Evolutionary conservation across 108 stramenopile genomes (phyloP), one percentile per base, ranked within the genome.

Genomic region (Nannochloropsis gaditana): DNA sequence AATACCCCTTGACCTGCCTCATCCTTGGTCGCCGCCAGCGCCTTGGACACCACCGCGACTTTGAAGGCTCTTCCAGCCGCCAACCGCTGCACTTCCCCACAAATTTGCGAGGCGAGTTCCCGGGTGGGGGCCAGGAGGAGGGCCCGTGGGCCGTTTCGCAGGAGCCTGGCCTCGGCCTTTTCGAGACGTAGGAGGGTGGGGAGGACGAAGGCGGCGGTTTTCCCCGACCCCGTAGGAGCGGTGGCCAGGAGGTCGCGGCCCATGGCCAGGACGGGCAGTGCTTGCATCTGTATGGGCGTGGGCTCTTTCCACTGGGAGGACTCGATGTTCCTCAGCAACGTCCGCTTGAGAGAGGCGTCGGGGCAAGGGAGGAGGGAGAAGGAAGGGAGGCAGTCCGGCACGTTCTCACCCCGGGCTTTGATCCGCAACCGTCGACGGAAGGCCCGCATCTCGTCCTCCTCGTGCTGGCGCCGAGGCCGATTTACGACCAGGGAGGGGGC

Each of bases 111-210:
- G 91, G 86, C 90, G 41, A 92, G 91, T 86, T 93, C 99, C 41
- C 97, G 94, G 1, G 99, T 99, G n/a, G 99, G 99, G 31, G 97
- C 97, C 82, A 98, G 91, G 45, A 98, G 92, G 42, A 98, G 86
- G 79, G 95, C 91, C 19, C 86, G 88, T 11, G 86, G 44, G 21
- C 89, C 90, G 11, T 15, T 41, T 45, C 84, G 15, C 41, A 19
- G 17, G 11, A 9, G n/a, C 31, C 44, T 6, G n/a, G 84, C 83
- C 9, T 11, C 81, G 44, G 73, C 47, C 85, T 82, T 80, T 82
- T 84, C 86, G 44, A 95, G 89, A 87, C 94, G 93, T 81, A 95
- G 93, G 15, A 96, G 47, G n/a, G 95, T 86, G n/a, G 98, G 98
- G 10, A 97, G 84, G 79, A 87, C 95, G 93, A 86, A 92, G 5